phyloP scores from a whole-genome alignment of 768 basidiomycete genomes.

The Astraeus odoratus region DNA sequence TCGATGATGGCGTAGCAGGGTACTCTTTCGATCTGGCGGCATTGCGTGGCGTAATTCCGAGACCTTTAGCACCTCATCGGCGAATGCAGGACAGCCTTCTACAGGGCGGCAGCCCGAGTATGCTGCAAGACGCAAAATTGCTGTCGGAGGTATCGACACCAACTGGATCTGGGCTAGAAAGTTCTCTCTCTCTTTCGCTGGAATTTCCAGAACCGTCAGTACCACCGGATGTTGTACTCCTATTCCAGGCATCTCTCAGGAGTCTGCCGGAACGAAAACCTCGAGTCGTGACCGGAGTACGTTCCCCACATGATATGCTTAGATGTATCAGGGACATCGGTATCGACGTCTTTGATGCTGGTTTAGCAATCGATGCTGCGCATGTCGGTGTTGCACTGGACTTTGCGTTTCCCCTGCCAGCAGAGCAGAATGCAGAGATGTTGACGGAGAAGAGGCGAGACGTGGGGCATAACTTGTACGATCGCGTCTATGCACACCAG shows the following conservation, averaged over 20 bases:
- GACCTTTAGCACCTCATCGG: constrained; percentile 11
- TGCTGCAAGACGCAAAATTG: constrained; percentile 11
- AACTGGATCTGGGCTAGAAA: background rate
- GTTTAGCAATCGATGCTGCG: constrained; percentile 65
- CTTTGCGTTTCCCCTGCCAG: constrained; percentile 57
- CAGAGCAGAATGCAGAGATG: background rate
- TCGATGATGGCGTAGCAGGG: constrained; percentile 66
- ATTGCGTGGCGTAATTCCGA: constrained; percentile 23
- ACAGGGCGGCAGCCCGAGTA: constrained; percentile 5
- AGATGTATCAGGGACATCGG: constrained; percentile 57
- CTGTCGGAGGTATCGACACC: constrained; percentile 9
- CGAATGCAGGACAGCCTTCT: constrained; percentile 12
- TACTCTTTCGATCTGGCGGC: constrained; percentile 67
- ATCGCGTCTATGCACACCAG: constrained; percentile 48
- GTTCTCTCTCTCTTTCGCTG: background rate
- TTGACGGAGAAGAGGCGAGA: background rate
- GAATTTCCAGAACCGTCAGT: background rate
- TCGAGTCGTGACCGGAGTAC: constrained; percentile 50
- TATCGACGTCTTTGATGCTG: constrained; percentile 68
- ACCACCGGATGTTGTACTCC: constrained; percentile 22
- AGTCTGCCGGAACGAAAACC: constrained; percentile 49
- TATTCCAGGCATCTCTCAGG: constrained; percentile 55
- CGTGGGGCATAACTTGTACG: constrained; percentile 72
- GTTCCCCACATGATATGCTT: constrained; percentile 73
- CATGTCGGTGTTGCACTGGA: constrained; percentile 71